Conservation (phyloP, 192 early-diverging fungal genomes). For the Podila minutissima region DNA sequence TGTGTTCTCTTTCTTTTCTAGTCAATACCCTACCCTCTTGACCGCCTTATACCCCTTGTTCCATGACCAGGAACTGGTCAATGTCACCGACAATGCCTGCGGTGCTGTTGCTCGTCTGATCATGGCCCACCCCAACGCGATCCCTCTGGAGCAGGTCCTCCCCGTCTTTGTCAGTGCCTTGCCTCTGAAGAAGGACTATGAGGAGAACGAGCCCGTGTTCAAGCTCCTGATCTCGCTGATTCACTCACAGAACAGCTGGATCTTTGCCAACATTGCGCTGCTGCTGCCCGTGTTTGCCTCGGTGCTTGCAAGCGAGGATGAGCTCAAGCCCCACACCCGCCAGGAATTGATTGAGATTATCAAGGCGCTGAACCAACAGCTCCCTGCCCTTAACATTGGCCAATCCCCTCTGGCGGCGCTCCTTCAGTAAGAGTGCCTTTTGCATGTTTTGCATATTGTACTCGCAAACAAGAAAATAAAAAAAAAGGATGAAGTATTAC, state of each 20-base stretch:
- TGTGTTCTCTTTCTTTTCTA: conserved; percentile 8
- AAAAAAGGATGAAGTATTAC: not conserved
- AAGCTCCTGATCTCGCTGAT: conserved; percentile 72
- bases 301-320: conserved; percentile 59
- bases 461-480: not conserved
- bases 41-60: conserved; percentile 67
- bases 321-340: conserved; percentile 60
- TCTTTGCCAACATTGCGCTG: conserved; percentile 59
- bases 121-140: conserved; percentile 68
- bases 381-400: conserved; percentile 29
- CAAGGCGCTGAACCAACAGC: conserved; percentile 51
- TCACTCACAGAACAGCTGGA: conserved; percentile 58
- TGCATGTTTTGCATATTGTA: not conserved
- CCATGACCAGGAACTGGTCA: conserved; percentile 54
- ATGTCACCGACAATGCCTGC: conserved; percentile 76
- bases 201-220: conserved; percentile 81
- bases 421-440: conserved; percentile 10
- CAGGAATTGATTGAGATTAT: conserved; percentile 62
- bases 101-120: conserved; percentile 81
- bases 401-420: conserved; percentile 43
- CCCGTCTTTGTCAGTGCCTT: conserved; percentile 69
- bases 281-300: conserved; percentile 63
- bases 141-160: conserved; percentile 77
- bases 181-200: conserved; percentile 75
- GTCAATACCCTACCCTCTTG: conserved; percentile 69